A percentile compares a stretch with the other conserved stretches of the same genome.
Evolutionary conservation across 768 basidiomycete genomes (phyloP).

Genomic region (Pleurotus eryngii): DNA sequence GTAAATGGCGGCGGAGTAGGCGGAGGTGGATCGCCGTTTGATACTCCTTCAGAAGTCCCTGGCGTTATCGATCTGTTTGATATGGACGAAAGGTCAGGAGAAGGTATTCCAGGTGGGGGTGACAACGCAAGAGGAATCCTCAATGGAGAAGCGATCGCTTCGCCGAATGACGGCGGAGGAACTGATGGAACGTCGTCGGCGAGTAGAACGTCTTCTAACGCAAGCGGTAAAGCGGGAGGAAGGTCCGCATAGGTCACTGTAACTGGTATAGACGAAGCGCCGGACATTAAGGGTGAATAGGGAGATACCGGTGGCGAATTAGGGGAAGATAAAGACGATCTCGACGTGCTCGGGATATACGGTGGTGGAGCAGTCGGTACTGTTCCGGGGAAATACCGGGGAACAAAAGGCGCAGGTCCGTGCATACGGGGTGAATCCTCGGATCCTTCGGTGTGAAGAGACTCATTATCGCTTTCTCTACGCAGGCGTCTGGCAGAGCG

Average conservation of each 20-base stretch:
- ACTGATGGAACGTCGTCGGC: neutral
- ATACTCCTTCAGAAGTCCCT: too few relatives aligned
- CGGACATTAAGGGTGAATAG: neutral
- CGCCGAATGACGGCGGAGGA: constrained; percentile 7
- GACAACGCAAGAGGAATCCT: neutral
- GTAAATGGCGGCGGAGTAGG: neutral
- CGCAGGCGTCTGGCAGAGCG: constrained; percentile 38
- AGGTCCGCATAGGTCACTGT: constrained; percentile 2
- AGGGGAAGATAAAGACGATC: neutral
- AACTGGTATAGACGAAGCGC: neutral
- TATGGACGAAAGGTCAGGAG: neutral
- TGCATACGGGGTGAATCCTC: constrained; percentile 37
- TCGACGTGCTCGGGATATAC: constrained; percentile 15
- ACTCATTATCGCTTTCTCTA: constrained; percentile 18
- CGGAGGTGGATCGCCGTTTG: neutral
- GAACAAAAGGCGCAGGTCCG: constrained; percentile 48
- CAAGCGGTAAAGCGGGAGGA: neutral
- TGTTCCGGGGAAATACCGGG: constrained; percentile 57
- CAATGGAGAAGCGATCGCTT: constrained; percentile 5
- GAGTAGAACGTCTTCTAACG: neutral
- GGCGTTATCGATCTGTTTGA: neutral
- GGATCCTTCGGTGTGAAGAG: constrained; percentile 26
- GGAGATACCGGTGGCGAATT: neutral
- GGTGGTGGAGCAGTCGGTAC: constrained; percentile 38
- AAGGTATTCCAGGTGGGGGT: constrained; percentile 4